Evolutionary conservation across 2,329 filamentous ascomycete species (phyloP), one percentile per base, ranked within the genome.

Genomic region (Biscogniauxia sp.): DNA sequence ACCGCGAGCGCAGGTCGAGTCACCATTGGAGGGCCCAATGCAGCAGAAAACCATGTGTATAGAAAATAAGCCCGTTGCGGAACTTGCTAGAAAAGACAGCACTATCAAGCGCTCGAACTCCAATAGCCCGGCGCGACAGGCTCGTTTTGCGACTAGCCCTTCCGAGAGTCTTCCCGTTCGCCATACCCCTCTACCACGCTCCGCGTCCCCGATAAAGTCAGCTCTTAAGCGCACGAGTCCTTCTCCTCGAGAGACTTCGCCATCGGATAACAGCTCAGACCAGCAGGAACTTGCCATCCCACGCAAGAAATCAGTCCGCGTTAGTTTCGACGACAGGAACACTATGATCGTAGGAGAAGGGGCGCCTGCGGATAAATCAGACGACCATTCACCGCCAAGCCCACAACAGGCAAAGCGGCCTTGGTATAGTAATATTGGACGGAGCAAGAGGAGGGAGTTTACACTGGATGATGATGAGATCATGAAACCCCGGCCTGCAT

Each of bases 291-390:
- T 68, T 1, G 54, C 68, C 1, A 32, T 73, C 1, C 68, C 75
- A 19, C 80, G 84, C 61, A 92, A 87, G 75, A 92, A 89, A 74
- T 84, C 81, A 49, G 84, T 84, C 1, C 82, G 90, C 23, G 90
- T 93, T 53, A 97, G 92, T 76, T 97, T 93, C 70, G 88, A 92
- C 64, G 89, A 92, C 55, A 82, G 83, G 37, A 80, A 76, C n/a
- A 83, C 81, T 8, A 76, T 83, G 9, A 76, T 86, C 1, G 79
- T 85, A 20, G 83, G 81, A 6, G 80, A 85, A 56, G 74, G 80
- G 9, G 75, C 75, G 7, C 69, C 73, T 9, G 65, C 73, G 3
- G 68, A 73, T 1, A 73, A 78, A 52, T 66, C 72, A 1, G 79
- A 80, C 7, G 78, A 79, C 0, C 74, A 79, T 3, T 61, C 76